These are phyloP conservation scores for Lactuca saligna DNA, from an alignment of 129 eudicot genomes.

Conservation along the genomic window DNA sequence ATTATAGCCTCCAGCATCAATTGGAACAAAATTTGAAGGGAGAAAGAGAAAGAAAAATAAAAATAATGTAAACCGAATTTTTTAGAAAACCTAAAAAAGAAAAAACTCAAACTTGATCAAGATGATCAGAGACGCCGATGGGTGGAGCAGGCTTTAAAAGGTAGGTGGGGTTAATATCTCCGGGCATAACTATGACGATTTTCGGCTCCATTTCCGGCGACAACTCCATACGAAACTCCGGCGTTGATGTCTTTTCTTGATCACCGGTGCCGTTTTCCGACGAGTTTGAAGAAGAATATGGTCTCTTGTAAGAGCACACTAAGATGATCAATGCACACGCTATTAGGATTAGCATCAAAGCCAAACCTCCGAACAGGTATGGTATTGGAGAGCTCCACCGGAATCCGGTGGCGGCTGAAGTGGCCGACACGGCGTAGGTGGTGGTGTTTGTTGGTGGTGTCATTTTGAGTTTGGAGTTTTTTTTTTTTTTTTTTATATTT, in stretches of 20 bases:
- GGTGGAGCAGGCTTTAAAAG: slow-evolving; percentile 55
- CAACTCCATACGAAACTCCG: slow-evolving; percentile 30
- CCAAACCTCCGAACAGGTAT: slow-evolving; percentile 56
- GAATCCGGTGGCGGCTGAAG: slow-evolving; percentile 32
- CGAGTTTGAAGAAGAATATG: slow-evolving; percentile 21
- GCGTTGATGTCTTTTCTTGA: slow-evolving; percentile 19
- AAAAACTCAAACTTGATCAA: slow-evolving; percentile 32
- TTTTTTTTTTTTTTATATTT: background rate
- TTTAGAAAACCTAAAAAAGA: background rate
- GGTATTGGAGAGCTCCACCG: slow-evolving; percentile 61
- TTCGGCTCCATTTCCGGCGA: slow-evolving; percentile 55
- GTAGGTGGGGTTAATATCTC: slow-evolving; percentile 57
- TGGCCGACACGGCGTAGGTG: slow-evolving; percentile 23
- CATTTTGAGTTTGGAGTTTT: slow-evolving; percentile 10
- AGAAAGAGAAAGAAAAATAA: background rate
- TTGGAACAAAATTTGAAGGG: background rate
- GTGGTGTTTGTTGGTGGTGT: slow-evolving; percentile 30
- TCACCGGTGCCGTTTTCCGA: slow-evolving; percentile 13
- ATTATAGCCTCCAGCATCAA: slow-evolving; percentile 12
- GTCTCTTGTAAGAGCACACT: slow-evolving; percentile 47
- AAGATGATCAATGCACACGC: slow-evolving; percentile 55
- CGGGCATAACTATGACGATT: slow-evolving; percentile 69
- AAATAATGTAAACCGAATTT: background rate
- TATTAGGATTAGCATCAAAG: slow-evolving; percentile 47
- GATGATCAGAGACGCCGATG: slow-evolving; percentile 13